These are phyloP conservation scores for Pichia sp. DNA, from an alignment of 1,139 yeast species.

Conservation along the genomic window DNA sequence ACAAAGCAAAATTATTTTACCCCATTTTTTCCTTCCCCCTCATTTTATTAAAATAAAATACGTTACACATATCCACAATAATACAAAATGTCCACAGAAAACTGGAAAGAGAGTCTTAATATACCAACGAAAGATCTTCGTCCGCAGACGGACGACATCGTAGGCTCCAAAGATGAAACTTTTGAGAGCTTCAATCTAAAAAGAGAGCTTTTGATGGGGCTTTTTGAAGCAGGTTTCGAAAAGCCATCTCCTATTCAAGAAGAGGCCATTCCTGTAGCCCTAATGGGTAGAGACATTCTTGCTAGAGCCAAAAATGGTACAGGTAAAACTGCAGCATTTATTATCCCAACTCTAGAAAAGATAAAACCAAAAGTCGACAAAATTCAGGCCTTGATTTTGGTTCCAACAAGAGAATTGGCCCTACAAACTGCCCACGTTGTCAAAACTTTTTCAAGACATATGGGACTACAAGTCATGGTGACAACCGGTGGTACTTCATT, in stretches of 20 bases:
- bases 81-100: slow-evolving; percentile 25
- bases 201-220: slow-evolving; percentile 94
- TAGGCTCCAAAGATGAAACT: slow-evolving; percentile 82
- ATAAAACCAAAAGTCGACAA: slow-evolving; percentile 77
- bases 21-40: not conserved
- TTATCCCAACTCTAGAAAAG: slow-evolving; percentile 75
- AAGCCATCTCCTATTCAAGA: slow-evolving; percentile 98
- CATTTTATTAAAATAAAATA: no score
- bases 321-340: slow-evolving; percentile 96
- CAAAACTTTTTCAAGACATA: slow-evolving; percentile 92
- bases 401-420: slow-evolving; percentile 85
- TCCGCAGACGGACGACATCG: slow-evolving; percentile 95
- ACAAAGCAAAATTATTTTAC: no score
- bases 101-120: slow-evolving; percentile 73
- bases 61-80: not conserved
- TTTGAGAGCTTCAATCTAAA: slow-evolving; percentile 91
- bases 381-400: slow-evolving; percentile 74
- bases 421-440: slow-evolving; percentile 90
- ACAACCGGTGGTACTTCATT: slow-evolving; percentile 97
- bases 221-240: slow-evolving; percentile 97
- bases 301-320: slow-evolving; percentile 99
- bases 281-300: slow-evolving; percentile 91
- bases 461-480: slow-evolving; percentile 92
- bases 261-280: slow-evolving; percentile 93
- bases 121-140: slow-evolving; percentile 82